Base-by-base conservation (phyloP, 805 yeast genomes). In the Teunomyces aglyptinius region DNA sequence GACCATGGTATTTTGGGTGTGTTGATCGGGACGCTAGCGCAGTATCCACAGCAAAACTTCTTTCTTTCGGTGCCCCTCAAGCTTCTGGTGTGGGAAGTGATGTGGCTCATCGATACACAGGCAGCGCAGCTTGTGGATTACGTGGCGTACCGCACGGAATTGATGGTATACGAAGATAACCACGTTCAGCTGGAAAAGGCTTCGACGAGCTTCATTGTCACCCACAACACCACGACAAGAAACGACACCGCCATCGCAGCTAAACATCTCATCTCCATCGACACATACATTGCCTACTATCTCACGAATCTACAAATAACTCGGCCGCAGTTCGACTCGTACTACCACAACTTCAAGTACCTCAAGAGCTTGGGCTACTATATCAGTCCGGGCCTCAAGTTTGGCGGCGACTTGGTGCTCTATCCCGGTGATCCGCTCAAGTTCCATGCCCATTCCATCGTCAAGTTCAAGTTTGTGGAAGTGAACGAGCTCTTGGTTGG, bases 391-490 rank as follows among this genome's bases (percentile, higher is more conserved):
- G 99, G 99, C 0, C 69, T 90, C 27, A 76, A 96, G 48, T 92
- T 91, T 64, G 99, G 99, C 2, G 95, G 96, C 4, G 82, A 82
- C 45, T 90, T 81, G 57, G 79, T 94, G 47, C 90, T 91, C 1
- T 92, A 92, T 53, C 98, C 97, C 0, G 98, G 97, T 1, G 99
- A 92, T 61, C 96, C 98, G 6, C 69, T 92, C 45, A 65, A 94
- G 40, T 94, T 81, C 58, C 99, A 92, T 65, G 86, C 97, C 2
- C 97, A 92, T 63, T 73, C 83, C 52, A 83, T 88, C 4, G 86
- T 88, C 2, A 78, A 79, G 41, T 69, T 77, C 52, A 75, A 77
- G 29, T 77, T 81, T 41, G 74, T 86, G 19, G 78, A 78, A 2
- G 57, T 89, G 33, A 57, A 78, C 35, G 80, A 80, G 35, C 61